phyloP scores from a whole-genome alignment of 306 rosid genomes.

The Vigna nakashimae region DNA sequence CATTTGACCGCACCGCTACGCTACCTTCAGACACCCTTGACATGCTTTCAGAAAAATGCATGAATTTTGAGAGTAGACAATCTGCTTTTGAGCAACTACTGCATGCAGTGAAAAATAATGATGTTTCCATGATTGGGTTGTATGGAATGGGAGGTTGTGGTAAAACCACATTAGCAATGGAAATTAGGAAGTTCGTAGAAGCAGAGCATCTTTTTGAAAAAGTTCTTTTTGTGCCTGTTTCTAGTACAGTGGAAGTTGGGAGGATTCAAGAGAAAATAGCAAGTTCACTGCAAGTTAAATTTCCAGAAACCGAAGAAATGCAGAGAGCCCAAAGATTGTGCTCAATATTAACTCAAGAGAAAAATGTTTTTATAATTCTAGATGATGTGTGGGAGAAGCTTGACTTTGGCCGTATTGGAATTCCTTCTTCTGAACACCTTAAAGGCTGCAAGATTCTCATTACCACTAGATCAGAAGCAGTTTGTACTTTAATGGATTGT shows the following conservation, averaged over 20 bases:
- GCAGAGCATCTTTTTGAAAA: conserved; percentile 8
- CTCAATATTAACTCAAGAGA: not conserved
- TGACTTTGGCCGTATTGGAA: not conserved
- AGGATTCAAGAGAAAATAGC: conserved; percentile 39
- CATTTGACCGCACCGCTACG: not conserved
- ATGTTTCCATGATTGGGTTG: conserved; percentile 21
- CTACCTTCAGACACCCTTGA: not conserved
- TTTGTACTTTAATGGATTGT: conserved; percentile 20
- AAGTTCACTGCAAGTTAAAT: fast-evolving
- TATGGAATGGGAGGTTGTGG: conserved; percentile 37
- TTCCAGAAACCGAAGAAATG: not conserved
- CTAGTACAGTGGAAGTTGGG: not conserved
- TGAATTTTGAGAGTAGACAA: conserved; percentile 25
- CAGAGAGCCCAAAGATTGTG: conserved; percentile 3
- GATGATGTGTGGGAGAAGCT: conserved; percentile 20
- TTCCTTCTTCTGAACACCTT: not conserved
- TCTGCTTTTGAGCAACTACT: not conserved
- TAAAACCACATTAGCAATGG: conserved; percentile 36
- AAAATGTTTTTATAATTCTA: conserved; percentile 34
- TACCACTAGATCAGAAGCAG: not conserved
- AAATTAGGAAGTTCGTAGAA: not conserved
- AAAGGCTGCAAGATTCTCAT: conserved; percentile 27
- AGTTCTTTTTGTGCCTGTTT: conserved; percentile 25
- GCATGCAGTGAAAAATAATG: conserved; percentile 21
- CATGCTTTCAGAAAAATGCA: not conserved